phyloP scores from a whole-genome alignment of 75 land plant genomes.

The Gnetum montanum region DNA sequence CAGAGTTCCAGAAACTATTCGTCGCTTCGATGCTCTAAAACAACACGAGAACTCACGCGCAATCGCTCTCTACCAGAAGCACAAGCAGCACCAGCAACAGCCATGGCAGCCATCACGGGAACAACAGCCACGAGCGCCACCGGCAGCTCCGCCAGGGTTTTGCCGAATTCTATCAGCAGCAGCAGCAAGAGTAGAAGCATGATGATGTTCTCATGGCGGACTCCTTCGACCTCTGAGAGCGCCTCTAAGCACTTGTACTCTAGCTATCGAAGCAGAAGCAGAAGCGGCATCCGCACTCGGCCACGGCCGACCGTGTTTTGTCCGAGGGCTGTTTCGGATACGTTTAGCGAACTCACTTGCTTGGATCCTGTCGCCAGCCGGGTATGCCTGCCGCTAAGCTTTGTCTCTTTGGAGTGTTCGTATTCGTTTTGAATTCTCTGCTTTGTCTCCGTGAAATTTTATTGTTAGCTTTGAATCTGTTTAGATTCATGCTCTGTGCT shows the following conservation, averaged over 20 bases:
- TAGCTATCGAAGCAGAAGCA: conserved; percentile 3
- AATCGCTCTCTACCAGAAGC: no score
- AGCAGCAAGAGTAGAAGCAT: neutral
- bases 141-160: neutral
- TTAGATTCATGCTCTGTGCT: no score
- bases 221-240: conserved; percentile 3
- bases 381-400: no score
- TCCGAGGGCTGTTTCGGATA: conserved; percentile 64
- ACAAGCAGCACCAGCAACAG: no score
- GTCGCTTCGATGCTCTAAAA: no score
- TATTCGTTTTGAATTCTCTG: neutral
- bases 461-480: no score
- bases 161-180: neutral
- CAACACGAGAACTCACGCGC: no score
- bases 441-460: no score
- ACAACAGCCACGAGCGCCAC: neutral
- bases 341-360: conserved; percentile 52
- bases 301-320: conserved; percentile 13
- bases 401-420: neutral
- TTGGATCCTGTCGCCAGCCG: conserved; percentile 69
- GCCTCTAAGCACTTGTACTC: neutral
- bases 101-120: neutral
- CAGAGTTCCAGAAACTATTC: no score
- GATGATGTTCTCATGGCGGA: neutral
- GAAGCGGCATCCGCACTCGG: neutral